phyloP scores from a whole-genome alignment of 495 filamentous ascomycete species.

The Halenospora varia region DNA sequence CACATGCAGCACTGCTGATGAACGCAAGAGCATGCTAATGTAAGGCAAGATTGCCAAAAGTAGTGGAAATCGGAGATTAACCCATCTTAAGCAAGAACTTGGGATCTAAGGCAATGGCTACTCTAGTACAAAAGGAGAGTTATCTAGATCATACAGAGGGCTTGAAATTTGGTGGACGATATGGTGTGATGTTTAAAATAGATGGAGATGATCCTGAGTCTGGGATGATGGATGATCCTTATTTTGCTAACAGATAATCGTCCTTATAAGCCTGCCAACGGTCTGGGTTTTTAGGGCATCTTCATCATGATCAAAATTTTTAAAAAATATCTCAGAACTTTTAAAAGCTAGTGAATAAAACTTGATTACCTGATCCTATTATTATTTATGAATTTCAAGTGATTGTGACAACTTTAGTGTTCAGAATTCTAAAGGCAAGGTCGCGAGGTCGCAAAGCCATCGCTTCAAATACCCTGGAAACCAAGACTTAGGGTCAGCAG shows the following conservation, averaged over 20 bases:
- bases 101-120: neutral
- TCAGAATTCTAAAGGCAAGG: neutral
- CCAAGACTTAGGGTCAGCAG: no score
- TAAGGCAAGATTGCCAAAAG: neutral
- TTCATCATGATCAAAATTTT: no score
- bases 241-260: neutral
- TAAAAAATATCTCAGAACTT: no score
- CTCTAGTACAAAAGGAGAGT: neutral
- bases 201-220: neutral
- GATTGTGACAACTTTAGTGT: no score
- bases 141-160: neutral
- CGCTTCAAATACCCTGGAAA: no score
- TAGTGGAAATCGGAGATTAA: neutral
- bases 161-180: neutral
- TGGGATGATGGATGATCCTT: neutral
- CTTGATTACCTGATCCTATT: no score
- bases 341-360: no score
- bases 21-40: conserved; percentile 4
- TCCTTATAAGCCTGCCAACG: neutral
- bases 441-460: no score
- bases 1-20: conserved; percentile 10
- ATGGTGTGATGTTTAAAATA: neutral
- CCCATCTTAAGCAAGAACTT: neutral
- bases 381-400: no score
- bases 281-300: no score